Conservation (phyloP, 257 asterid genomes). For the Eucommia ulmoides region DNA sequence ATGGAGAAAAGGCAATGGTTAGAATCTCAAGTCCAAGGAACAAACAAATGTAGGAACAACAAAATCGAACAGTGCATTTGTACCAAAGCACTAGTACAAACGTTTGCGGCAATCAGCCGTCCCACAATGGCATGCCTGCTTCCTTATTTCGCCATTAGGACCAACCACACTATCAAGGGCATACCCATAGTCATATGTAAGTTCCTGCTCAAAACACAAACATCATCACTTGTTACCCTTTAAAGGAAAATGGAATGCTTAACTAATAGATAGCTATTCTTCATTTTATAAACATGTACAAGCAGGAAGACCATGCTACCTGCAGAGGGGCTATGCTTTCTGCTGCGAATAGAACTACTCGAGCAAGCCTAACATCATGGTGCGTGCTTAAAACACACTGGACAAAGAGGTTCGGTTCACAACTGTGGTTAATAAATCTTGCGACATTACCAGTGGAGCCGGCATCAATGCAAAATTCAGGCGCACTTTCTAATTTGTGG, state of each 20-base stretch:
- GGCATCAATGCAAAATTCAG: neutral
- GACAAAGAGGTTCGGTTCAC: neutral
- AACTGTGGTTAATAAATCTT: neutral
- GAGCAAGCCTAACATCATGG: neutral
- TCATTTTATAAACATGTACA: too few species aligned
- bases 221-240: too few species aligned
- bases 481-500: neutral
- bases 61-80: too few species aligned
- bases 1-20: too few species aligned
- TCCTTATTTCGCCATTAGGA: conserved; percentile 40
- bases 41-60: too few species aligned
- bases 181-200: conserved; percentile 68
- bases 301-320: neutral
- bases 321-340: neutral
- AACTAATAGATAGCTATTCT: too few species aligned
- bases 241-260: too few species aligned
- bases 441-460: neutral
- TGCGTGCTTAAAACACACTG: neutral
- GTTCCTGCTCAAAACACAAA: conserved; percentile 33
- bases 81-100: conserved; percentile 19
- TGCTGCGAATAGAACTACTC: neutral
- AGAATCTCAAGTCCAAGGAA: too few species aligned
- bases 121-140: conserved; percentile 61
- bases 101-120: conserved; percentile 64
- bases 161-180: conserved; percentile 63